These are phyloP conservation scores for Candida krabiensis DNA, from an alignment of 805 yeast species.

Conservation along the genomic window DNA sequence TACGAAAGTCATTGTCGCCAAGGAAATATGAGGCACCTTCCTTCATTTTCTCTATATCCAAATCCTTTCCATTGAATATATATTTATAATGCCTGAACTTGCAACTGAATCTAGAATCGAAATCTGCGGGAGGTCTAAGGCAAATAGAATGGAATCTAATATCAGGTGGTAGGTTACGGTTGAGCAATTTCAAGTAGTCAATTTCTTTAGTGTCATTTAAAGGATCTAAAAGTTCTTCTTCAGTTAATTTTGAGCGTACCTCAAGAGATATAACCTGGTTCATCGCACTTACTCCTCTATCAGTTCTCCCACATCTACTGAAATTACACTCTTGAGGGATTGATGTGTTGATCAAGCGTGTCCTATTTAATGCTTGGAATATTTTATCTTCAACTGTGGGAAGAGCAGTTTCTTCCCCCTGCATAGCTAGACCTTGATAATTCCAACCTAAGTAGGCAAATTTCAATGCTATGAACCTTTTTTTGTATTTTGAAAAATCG, in stretches of 20 bases:
- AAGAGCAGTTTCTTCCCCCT: constrained; percentile 68
- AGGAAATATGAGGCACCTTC: constrained; percentile 60
- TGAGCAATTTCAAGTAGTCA: constrained; percentile 73
- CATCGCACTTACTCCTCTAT: constrained; percentile 96
- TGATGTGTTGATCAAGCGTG: constrained; percentile 60
- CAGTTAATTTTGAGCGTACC: constrained; percentile 66
- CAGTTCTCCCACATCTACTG: constrained; percentile 94
- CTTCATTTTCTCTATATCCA: constrained; percentile 68
- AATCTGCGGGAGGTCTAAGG: constrained; percentile 75
- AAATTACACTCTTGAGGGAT: constrained; percentile 67
- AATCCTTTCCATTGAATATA: constrained; percentile 55
- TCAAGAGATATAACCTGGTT: constrained; percentile 85
- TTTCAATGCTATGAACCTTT: constrained; percentile 72
- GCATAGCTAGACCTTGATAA: constrained; percentile 87
- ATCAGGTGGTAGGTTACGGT: constrained; percentile 76
- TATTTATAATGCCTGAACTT: constrained; percentile 83
- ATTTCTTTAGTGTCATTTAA: constrained; percentile 65
- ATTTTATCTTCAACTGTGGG: constrained; percentile 87
- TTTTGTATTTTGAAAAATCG: constrained; percentile 62
- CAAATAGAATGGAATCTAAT: constrained; percentile 81
- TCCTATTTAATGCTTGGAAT: constrained; percentile 65
- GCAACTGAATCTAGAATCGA: constrained; percentile 94
- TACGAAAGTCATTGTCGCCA: constrained; percentile 89
- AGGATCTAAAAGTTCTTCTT: constrained; percentile 60
- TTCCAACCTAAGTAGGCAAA: constrained; percentile 95